A percentile compares a stretch with the other conserved stretches of the same genome.
Evolutionary conservation across 176 grass and related monocot species (phyloP).

Genomic region (Rhynchospora breviuscula): DNA sequence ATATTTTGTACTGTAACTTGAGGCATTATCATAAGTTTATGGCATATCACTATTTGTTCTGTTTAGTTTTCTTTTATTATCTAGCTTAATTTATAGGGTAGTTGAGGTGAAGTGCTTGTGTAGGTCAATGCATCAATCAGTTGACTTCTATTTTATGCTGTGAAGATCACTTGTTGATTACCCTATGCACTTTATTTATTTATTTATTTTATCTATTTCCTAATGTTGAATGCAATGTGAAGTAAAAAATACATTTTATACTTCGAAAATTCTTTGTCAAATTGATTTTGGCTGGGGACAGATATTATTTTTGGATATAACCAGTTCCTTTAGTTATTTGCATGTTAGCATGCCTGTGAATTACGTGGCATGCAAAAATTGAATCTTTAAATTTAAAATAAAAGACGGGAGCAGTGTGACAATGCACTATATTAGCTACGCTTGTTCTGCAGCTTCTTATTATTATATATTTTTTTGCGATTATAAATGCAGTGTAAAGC

Average conservation of each 20-base stretch:
- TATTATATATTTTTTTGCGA: background rate
- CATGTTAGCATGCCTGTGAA: background rate
- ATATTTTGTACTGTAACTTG: slow-evolving; percentile 1
- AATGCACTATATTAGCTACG: background rate
- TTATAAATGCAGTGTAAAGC: slow-evolving; percentile 67
- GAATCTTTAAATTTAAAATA: background rate
- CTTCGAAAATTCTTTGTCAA: background rate
- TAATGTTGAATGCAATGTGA: background rate
- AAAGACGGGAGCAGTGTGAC: background rate
- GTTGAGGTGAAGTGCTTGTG: slow-evolving; percentile 10
- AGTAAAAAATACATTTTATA: background rate
- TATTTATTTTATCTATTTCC: background rate
- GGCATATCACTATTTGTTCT: background rate
- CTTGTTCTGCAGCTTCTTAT: background rate
- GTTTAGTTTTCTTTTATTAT: background rate
- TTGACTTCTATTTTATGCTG: background rate
- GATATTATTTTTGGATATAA: background rate
- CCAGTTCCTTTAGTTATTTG: background rate
- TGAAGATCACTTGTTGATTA: background rate
- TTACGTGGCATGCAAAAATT: background rate
- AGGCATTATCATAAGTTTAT: slow-evolving; percentile 4
- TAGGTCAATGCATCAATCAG: slow-evolving; percentile 12
- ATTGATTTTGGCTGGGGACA: background rate
- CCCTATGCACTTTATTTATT: background rate
- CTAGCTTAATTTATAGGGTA: slow-evolving; percentile 17